A percentile compares a stretch with the other conserved stretches of the same genome.
These are phyloP conservation scores for Lanzia echinophila DNA, from an alignment of 2,329 filamentous ascomycete species.

Conservation along the genomic window DNA sequence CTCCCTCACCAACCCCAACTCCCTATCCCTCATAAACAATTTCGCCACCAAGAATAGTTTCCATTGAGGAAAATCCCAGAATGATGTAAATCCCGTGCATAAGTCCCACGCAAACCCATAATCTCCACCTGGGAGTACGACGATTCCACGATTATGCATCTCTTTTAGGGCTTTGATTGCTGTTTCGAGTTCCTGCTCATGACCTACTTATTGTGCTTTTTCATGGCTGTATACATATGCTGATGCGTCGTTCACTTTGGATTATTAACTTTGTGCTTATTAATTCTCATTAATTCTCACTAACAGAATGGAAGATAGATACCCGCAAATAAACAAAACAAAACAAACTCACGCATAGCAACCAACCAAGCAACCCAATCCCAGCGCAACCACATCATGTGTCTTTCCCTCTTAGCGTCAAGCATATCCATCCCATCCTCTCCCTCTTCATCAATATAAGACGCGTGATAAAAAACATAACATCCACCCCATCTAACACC, in stretches of 20 bases:
- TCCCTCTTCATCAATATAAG: conserved; percentile 36
- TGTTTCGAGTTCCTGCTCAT: conserved; percentile 36
- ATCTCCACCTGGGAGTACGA: conserved; percentile 38
- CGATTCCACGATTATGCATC: conserved; percentile 39
- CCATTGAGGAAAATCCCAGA: conserved; percentile 39
- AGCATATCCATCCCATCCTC: conserved; percentile 35
- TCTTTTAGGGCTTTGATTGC: conserved; percentile 36
- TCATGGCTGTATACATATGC: conserved; percentile 36
- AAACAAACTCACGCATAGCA: conserved; percentile 24
- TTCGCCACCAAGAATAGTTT: conserved; percentile 33
- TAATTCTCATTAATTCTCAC: neutral
- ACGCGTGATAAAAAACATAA: conserved; percentile 43
- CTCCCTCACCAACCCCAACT: neutral
- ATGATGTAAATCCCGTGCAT: conserved; percentile 39
- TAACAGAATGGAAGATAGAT: too few species aligned
- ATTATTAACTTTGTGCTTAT: neutral
- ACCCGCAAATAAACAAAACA: neutral
- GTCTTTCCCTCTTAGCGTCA: conserved; percentile 34
- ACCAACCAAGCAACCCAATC: conserved; percentile 38
- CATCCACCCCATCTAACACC: conserved; percentile 40
- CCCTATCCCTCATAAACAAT: neutral
- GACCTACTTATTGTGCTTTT: conserved; percentile 38
- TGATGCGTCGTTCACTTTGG: conserved; percentile 15
- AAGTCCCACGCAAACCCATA: conserved; percentile 42
- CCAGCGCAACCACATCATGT: conserved; percentile 37